Evolutionary conservation across 106 monocot species (phyloP), one percentile per base, ranked within the genome.

Genomic region (Ottelia alismoides): DNA sequence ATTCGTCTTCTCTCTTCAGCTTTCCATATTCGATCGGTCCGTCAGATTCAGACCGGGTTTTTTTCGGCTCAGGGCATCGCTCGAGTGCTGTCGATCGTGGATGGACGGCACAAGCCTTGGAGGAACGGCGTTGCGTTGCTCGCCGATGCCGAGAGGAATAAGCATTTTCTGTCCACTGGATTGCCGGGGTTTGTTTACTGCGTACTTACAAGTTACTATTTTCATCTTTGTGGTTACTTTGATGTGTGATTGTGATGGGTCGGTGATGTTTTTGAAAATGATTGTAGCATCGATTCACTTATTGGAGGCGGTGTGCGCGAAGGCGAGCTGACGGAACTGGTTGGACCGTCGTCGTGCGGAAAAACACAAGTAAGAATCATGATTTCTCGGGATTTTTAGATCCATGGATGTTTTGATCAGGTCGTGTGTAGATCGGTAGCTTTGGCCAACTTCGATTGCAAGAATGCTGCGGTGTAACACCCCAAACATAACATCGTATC

Each of bases 271-370:
- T 20, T 48, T 12, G 25, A 11, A 22, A 29, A 51, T 59, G 40
- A 31, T 30, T 69, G 11, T 70, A 98, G 90, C 55, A 73, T 98
- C 43, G 90, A 98, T 59, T 60, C 27, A 22, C 73, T 98, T 65
- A 79, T 98, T 52, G 70, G 74, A 52, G 98, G 98, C 28, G 98
- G 98, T 51, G 47, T 98, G 56, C 81, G 70, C 21, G 60, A 70
- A 52, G 98, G 98, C 30, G 79, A 90, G 47, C 24, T 98, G 58
- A 77, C 79, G 26, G 98, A 90, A 61, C 65, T 98, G 30, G 82
- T 62, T 19, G 98, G 98, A 25, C 72, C 82, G 51, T 90, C 85
- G 12, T 90, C 98, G 40, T 85, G 79, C 51, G 98, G 90, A 25
- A 98, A 98, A 80, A 98, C 98, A 52, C 90, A 98, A 61, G 90